Conservation (phyloP, 1,139 yeast species). For the Hyphopichia fennica region DNA sequence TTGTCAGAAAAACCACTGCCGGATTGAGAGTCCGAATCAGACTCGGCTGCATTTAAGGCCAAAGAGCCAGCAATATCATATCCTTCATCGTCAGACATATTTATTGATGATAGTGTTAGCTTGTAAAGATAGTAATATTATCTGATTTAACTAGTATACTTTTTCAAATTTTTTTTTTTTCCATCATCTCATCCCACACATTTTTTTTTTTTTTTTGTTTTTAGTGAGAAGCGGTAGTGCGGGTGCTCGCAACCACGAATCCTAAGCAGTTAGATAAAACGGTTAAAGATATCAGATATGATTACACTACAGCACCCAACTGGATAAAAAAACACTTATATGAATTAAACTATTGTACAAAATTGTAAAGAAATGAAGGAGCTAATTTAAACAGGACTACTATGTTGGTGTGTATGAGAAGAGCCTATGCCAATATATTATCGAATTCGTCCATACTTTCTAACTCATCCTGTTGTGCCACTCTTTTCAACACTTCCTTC, state of each 20-base stretch:
- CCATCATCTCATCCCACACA: conserved; percentile 2
- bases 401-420: not conserved
- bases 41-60: conserved; percentile 47
- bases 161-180: not conserved
- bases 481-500: conserved; percentile 72
- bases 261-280: too few species aligned
- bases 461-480: conserved; percentile 73
- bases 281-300: too few species aligned
- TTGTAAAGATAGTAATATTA: not conserved
- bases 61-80: conserved; percentile 68
- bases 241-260: not conserved
- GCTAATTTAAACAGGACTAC: not conserved
- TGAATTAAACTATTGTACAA: not conserved
- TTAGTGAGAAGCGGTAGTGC: not conserved
- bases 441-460: conserved; percentile 54
- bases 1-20: conserved; percentile 31
- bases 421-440: conserved; percentile 30
- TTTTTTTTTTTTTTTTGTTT: not conserved
- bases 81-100: conserved; percentile 59
- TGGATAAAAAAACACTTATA: too few species aligned
- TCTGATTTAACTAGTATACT: not conserved
- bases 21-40: conserved; percentile 31
- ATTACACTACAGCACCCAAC: too few species aligned
- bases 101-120: not conserved
- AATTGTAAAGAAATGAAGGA: not conserved